Evolutionary conservation across 176 grass and related monocot species (phyloP), one percentile per base, ranked within the genome.

Genomic region (Aegilops tauschii): DNA sequence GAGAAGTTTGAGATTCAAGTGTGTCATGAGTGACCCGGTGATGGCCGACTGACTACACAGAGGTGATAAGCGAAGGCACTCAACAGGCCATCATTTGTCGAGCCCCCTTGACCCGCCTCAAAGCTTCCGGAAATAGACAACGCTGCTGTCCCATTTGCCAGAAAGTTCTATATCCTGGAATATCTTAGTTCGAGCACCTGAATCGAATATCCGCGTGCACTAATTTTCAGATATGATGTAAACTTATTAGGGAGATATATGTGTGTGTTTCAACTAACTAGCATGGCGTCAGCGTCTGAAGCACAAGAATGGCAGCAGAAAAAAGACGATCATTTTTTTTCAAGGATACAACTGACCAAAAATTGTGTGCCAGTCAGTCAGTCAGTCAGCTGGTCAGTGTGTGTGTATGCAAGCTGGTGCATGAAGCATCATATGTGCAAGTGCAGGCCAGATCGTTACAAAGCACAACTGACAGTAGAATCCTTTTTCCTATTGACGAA

Each of bases 41-140:
- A 62, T 71, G 27, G 17, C 28, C 8, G 42, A 20, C 16, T 65
- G 37, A 25, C 29, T 56, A 31, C n/a, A 42, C 0, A 16, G 75
- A 80, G 29, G 78, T 82, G 78, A 62, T 82, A 17, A 78, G 79
- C 12, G 1, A 82, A 82, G 63, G 72, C 84, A 86, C 88, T 83
- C 84, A 78, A 90, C 65, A 9, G n/a, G 0, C 49, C 75, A 30
- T n/a, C 28, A 88, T 45, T 79, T 7, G 87, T 16, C 4, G 21
- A 63, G 5, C 14, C 37, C 0, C 5, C 73, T 83, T 70, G 63
- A 65, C 49, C 31, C 0, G 6, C 8, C 36, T 27, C 12, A 28
- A 69, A 61, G 31, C 83, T 77, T 90, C 1, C 78, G 13, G 83
- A 82, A 85, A 77, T 76, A 28, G 71, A 63, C 62, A 81, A 16